A percentile compares a stretch with the other conserved stretches of the same genome.
Conservation (phyloP, 805 yeast species). For the Myxozyma neotropica region DNA sequence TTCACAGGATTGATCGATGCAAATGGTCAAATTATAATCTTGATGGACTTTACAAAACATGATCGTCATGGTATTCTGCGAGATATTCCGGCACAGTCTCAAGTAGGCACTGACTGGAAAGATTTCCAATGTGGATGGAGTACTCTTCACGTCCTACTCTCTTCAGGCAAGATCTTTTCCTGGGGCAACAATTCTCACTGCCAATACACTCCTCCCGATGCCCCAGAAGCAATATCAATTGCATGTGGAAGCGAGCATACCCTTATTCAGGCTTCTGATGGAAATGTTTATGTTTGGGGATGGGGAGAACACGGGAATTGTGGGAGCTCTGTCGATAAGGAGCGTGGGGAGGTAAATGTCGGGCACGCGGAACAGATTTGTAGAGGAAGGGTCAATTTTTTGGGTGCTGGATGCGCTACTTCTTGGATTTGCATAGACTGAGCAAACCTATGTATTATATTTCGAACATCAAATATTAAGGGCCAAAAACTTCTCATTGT, state of each 20-base stretch:
- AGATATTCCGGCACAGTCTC: neutral
- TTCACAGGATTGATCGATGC: slow-evolving; percentile 49
- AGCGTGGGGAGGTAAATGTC: slow-evolving; percentile 7
- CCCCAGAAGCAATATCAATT: slow-evolving; percentile 35
- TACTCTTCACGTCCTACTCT: slow-evolving; percentile 57
- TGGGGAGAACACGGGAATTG: slow-evolving; percentile 99
- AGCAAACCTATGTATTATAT: no score
- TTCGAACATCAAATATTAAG: no score
- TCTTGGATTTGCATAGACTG: slow-evolving; percentile 33
- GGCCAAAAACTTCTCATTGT: no score
- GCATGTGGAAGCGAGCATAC: slow-evolving; percentile 90
- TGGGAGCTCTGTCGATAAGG: slow-evolving; percentile 47
- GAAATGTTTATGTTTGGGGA: slow-evolving; percentile 77
- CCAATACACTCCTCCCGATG: slow-evolving; percentile 51
- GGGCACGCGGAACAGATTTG: slow-evolving; percentile 2
- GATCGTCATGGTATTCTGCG: slow-evolving; percentile 11
- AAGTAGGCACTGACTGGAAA: neutral
- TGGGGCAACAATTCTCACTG: slow-evolving; percentile 78
- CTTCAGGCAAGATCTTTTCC: slow-evolving; percentile 47
- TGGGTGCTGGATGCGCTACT: slow-evolving; percentile 42
- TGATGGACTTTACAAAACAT: neutral
- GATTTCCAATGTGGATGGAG: slow-evolving; percentile 72
- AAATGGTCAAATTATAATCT: slow-evolving; percentile 30
- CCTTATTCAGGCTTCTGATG: slow-evolving; percentile 43
- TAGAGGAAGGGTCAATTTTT: slow-evolving; percentile 15